Base-by-base conservation (phyloP, 2,329 filamentous ascomycete genomes). In the Pseudovirgaria hyperparasitica region DNA sequence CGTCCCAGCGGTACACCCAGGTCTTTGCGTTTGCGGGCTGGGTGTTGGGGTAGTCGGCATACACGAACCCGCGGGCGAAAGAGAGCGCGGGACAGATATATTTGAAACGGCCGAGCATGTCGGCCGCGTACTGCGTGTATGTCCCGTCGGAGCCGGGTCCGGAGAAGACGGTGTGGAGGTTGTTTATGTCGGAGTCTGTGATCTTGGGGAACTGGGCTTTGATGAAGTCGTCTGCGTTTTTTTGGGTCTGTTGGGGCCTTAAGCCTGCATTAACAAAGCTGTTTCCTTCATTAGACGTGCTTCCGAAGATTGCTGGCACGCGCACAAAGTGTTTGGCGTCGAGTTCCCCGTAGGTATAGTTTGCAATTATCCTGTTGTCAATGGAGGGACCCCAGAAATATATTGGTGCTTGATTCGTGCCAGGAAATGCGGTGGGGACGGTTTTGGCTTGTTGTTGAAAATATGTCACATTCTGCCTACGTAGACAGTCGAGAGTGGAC, bases 1-100 rank as follows among this genome's bases (percentile, higher is more conserved):
- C 58, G 23, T 66, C 60, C 50, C 58, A 66, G 1, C 60, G 50
- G 34, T 67, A 67, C 23, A 58, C 57, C 57, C 61, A 67, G 5
- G 54, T 51, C n/a, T n/a, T n/a, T n/a, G n/a, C n/a, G n/a, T n/a
- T n/a, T n/a, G n/a, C n/a, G 1, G 44, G 37, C 6, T 31, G 6
- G 2, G 36, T 42, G 5, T 44, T 37, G 3, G 42, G 40, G 12
- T 42, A 42, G 2, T 23, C 27, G 2, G 52, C 44, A 21, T 42
- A 50, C n/a, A n/a, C n/a, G n/a, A n/a, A n/a, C n/a, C n/a, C n/a
- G 26, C 44, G 37, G 1, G 43, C 39, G 5, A 42, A 38, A 0
- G 58, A 48, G 23, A 62, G 54, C 2, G 52, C 55, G 1, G 59
- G 57, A 27, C 62, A 66, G 16, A 46, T 57, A 36, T 67, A 66